A percentile compares a stretch with the other conserved stretches of the same genome.
These are phyloP conservation scores for Phycomyces nitens DNA, from an alignment of 192 early-diverging fungal species.

Conservation along the genomic window DNA sequence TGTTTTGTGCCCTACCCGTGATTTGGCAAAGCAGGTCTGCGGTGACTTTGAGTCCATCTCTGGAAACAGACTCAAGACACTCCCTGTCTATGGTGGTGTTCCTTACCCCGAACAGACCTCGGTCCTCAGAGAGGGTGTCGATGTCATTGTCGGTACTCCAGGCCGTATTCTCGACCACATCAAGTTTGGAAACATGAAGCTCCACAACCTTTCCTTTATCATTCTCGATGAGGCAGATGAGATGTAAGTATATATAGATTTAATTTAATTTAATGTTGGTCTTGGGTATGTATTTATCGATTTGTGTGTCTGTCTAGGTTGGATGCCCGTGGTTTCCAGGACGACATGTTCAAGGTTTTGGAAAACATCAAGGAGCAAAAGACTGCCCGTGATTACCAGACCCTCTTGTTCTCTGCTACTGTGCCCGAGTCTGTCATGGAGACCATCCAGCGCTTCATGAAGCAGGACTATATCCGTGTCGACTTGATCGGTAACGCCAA, in stretches of 20 bases:
- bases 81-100: constrained; percentile 87
- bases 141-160: constrained; percentile 80
- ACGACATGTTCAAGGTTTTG: constrained; percentile 78
- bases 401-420: constrained; percentile 83
- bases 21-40: constrained; percentile 86
- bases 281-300: not conserved
- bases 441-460: constrained; percentile 60
- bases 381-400: constrained; percentile 55
- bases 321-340: constrained; percentile 77
- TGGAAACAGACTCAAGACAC: constrained; percentile 51
- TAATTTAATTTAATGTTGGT: no score
- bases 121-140: constrained; percentile 68
- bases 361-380: constrained; percentile 77
- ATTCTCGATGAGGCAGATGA: constrained; percentile 83
- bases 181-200: constrained; percentile 73
- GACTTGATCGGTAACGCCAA: constrained; percentile 83
- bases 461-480: constrained; percentile 60
- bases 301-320: constrained; percentile 23
- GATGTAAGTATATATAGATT: constrained; percentile 44
- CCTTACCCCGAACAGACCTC: constrained; percentile 84
- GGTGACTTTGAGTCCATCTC: constrained; percentile 71
- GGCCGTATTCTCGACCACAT: constrained; percentile 82
- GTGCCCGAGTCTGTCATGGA: constrained; percentile 76
- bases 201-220: constrained; percentile 58
- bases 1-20: constrained; percentile 75